These are phyloP conservation scores for Protomyces inundatus DNA, from an alignment of 1,139 yeast genomes.

Conservation along the genomic window DNA sequence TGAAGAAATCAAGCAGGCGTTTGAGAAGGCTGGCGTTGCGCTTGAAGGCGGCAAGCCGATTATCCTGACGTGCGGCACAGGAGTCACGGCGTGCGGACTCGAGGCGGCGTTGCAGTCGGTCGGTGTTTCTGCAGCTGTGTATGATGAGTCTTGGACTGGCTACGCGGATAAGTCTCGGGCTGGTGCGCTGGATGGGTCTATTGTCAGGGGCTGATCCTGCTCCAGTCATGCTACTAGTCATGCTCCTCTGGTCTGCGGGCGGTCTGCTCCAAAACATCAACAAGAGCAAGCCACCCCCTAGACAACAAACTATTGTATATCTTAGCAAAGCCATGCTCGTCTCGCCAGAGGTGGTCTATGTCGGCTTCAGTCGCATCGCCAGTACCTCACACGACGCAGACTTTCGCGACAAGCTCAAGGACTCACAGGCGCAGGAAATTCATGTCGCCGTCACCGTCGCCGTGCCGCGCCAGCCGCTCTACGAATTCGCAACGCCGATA, in stretches of 20 bases:
- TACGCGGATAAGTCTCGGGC: slow-evolving; percentile 41
- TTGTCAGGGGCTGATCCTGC: slow-evolving; percentile 33
- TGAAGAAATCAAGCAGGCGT: slow-evolving; percentile 46
- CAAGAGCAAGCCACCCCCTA: neutral
- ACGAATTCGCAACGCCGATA: neutral
- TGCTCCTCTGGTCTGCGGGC: neutral
- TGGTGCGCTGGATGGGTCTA: slow-evolving; percentile 31
- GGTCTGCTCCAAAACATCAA: neutral
- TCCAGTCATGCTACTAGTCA: neutral
- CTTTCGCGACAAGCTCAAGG: neutral
- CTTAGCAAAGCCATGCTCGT: neutral
- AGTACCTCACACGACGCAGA: neutral
- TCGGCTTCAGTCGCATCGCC: slow-evolving; percentile 18
- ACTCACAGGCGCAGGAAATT: neutral
- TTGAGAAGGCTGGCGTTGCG: slow-evolving; percentile 40
- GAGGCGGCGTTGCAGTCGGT: slow-evolving; percentile 64
- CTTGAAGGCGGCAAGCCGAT: slow-evolving; percentile 52
- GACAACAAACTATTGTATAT: neutral
- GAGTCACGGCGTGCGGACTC: slow-evolving; percentile 84
- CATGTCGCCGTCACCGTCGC: neutral
- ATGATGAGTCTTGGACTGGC: slow-evolving; percentile 92
- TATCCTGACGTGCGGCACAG: slow-evolving; percentile 89
- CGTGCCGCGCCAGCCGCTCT: neutral
- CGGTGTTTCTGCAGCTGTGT: slow-evolving; percentile 48
- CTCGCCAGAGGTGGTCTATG: slow-evolving; percentile 15